Evolutionary conservation across 208 protist genomes (phyloP).

Genomic region (Leishmania martiniquensis): DNA sequence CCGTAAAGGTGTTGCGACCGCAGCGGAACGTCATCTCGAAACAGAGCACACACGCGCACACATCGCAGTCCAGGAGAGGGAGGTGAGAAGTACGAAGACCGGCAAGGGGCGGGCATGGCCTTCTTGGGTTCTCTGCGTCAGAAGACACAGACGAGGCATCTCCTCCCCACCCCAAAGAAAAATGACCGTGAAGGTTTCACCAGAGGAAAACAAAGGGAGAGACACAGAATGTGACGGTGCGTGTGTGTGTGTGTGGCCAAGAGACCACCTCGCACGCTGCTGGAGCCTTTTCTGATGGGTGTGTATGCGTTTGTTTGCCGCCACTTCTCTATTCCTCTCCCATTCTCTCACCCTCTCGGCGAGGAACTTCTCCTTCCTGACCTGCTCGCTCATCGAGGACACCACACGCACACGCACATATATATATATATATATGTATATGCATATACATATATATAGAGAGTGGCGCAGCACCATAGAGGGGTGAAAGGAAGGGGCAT

Average conservation of each 20-base stretch:
- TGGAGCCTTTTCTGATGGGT: neutral
- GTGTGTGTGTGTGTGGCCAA: too few relatives aligned
- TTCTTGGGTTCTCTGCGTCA: too few relatives aligned
- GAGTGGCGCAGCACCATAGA: neutral
- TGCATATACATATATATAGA: too few relatives aligned
- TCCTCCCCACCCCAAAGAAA: neutral
- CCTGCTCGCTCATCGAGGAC: neutral
- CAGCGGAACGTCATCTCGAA: neutral
- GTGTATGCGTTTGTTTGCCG: too few relatives aligned
- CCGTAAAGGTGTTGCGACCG: neutral
- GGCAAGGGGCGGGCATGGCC: too few relatives aligned
- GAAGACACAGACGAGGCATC: neutral
- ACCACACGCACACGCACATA: neutral
- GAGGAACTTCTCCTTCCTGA: neutral
- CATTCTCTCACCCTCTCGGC: too few relatives aligned
- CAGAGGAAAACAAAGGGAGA: too few relatives aligned
- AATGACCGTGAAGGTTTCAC: neutral
- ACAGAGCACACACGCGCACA: neutral
- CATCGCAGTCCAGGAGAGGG: neutral
- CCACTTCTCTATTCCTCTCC: neutral
- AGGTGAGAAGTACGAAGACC: neutral
- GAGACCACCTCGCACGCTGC: neutral
- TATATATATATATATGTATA: too few relatives aligned
- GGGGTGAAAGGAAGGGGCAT: neutral
- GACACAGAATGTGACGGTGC: too few relatives aligned